Conservation (phyloP, 2,329 filamentous ascomycete species). For the Sporothrix pallida region DNA sequence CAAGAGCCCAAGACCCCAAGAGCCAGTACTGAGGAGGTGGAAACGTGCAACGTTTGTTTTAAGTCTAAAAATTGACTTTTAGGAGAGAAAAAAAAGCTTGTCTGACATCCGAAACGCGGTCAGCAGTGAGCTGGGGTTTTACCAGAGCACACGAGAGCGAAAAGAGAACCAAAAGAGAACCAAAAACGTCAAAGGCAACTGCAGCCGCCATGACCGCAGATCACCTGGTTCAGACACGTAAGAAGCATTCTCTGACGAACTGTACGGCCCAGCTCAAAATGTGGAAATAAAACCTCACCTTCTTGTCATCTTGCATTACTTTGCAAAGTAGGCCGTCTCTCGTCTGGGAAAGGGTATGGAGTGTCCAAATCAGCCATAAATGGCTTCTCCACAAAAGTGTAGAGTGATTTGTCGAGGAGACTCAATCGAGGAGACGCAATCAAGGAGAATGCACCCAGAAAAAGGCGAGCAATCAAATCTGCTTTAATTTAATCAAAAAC, state of each 20-base stretch:
- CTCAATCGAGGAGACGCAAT: too few relatives aligned
- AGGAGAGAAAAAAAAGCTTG: not conserved
- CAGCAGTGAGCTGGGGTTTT: not conserved
- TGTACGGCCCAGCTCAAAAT: too few relatives aligned
- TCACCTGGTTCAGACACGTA: constrained; percentile 13
- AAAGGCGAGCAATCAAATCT: too few relatives aligned
- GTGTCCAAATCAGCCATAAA: too few relatives aligned
- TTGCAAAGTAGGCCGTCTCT: not conserved
- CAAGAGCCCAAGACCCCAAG: not conserved
- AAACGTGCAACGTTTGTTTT: not conserved
- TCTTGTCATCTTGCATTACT: not conserved
- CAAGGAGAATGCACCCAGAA: too few relatives aligned
- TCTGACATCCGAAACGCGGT: constrained; percentile 18
- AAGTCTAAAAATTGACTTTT: not conserved
- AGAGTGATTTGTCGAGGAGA: too few relatives aligned
- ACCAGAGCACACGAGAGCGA: too few relatives aligned
- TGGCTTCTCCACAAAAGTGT: too few relatives aligned
- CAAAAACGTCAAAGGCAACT: constrained; percentile 1
- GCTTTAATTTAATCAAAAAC: too few relatives aligned
- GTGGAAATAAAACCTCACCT: not conserved
- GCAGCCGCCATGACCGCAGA: constrained; percentile 12
- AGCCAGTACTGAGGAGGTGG: not conserved
- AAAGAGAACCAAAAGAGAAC: not conserved
- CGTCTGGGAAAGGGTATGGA: not conserved
- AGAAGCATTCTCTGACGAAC: not conserved